A percentile compares a stretch with the other conserved stretches of the same genome.
Conservation (phyloP, 1,284 basidiomycete genomes). For the Entoloma clypeatum region DNA sequence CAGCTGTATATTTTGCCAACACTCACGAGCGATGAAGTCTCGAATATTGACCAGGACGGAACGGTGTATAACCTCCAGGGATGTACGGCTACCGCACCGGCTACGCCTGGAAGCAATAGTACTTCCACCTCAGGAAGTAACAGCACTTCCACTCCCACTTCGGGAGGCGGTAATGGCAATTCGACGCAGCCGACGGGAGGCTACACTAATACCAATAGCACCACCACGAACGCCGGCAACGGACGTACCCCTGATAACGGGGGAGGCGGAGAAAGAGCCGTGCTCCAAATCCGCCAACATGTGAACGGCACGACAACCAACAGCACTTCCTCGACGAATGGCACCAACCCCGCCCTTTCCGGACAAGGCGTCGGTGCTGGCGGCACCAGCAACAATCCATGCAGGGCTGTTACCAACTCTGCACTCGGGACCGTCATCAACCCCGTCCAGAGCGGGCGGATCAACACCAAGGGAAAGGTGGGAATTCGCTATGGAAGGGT, state of each 20-base stretch:
- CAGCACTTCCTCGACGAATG: not conserved
- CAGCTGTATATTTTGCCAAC: slow-evolving; percentile 79
- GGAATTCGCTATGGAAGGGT: slow-evolving; percentile 75
- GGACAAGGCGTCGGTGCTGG: not conserved
- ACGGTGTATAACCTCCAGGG: slow-evolving; percentile 27
- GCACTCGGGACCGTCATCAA: slow-evolving; percentile 53
- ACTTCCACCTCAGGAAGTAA: not conserved
- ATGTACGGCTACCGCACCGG: slow-evolving; percentile 45
- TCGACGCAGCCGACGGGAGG: not conserved
- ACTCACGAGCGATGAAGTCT: slow-evolving; percentile 63
- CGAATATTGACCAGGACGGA: slow-evolving; percentile 31
- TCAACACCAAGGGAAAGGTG: slow-evolving; percentile 66
- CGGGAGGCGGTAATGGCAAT: not conserved
- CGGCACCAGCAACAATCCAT: slow-evolving; percentile 20
- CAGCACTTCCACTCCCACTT: slow-evolving; percentile 1
- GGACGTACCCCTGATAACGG: not conserved
- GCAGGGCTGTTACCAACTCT: slow-evolving; percentile 27
- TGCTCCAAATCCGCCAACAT: too few relatives aligned
- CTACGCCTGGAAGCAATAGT: slow-evolving; percentile 38
- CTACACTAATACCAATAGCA: not conserved
- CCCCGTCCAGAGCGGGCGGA: slow-evolving; percentile 71
- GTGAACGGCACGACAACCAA: slow-evolving; percentile 1
- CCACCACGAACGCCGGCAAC: slow-evolving; percentile 33
- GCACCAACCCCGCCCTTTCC: not conserved
- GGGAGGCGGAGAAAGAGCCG: too few relatives aligned